These are phyloP conservation scores for Metroxylon sagu DNA, from an alignment of 176 grass and related monocot genomes.

Conservation along the genomic window DNA sequence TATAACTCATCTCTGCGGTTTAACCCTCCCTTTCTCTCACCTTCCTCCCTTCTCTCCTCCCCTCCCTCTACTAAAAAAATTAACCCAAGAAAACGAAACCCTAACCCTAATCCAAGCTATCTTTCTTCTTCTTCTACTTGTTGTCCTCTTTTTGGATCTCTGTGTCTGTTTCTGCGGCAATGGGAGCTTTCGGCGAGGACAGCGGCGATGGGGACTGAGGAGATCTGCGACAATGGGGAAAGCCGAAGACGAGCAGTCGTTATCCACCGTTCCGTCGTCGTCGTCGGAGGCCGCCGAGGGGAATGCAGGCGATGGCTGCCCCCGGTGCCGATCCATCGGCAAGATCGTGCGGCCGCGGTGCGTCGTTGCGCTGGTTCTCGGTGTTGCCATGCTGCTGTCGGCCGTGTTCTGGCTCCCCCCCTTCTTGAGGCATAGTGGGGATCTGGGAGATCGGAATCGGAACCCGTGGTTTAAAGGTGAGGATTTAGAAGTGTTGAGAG, in stretches of 20 bases:
- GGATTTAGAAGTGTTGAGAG: constrained; percentile 22
- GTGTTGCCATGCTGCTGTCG: constrained; percentile 48
- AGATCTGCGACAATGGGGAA: constrained; percentile 24
- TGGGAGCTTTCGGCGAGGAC: constrained; percentile 13
- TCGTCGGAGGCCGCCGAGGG: background rate
- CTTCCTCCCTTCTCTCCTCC: constrained; percentile 42
- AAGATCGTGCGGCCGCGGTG: constrained; percentile 42
- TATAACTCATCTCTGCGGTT: constrained; percentile 27
- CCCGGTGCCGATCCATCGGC: constrained; percentile 13
- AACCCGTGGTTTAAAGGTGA: constrained; percentile 42
- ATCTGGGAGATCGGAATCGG: constrained; percentile 9
- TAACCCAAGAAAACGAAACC: background rate
- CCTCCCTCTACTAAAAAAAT: too few relatives aligned
- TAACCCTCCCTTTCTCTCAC: constrained; percentile 59
- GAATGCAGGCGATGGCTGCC: constrained; percentile 1
- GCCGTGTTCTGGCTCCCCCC: constrained; percentile 70
- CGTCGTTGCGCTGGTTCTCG: constrained; percentile 48
- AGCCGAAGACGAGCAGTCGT: constrained; percentile 13
- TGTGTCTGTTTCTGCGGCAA: constrained; percentile 1
- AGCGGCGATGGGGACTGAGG: constrained; percentile 11
- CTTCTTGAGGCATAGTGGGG: constrained; percentile 25
- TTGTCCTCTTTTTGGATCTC: background rate
- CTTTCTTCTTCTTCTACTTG: background rate
- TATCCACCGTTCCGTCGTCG: constrained; percentile 10
- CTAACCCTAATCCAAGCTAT: constrained; percentile 18